These are phyloP conservation scores for Candida dendrica DNA, from an alignment of 805 yeast genomes.

Conservation along the genomic window DNA sequence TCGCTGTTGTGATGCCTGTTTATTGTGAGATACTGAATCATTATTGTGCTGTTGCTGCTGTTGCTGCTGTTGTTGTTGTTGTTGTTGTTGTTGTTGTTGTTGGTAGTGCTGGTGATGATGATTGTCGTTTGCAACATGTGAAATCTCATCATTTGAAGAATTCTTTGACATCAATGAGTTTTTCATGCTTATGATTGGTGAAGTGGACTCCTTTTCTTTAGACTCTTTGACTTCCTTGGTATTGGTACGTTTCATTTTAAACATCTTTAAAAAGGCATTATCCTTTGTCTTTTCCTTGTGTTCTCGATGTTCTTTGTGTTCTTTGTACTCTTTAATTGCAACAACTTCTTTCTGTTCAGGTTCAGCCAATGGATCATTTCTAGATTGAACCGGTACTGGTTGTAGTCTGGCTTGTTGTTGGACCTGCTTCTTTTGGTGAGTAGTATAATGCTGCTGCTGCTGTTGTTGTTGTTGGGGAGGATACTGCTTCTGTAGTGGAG, in stretches of 20 bases:
- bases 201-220: neutral
- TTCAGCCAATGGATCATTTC: neutral
- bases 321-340: neutral
- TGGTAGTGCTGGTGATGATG: neutral
- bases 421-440: no score
- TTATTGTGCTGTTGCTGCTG: neutral
- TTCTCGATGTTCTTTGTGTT: neutral
- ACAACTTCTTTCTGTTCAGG: neutral
- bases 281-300: neutral
- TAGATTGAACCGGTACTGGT: neutral
- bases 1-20: neutral
- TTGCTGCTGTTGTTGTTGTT: neutral
- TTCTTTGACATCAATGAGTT: neutral
- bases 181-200: neutral
- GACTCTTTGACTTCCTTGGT: neutral
- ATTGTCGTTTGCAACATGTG: neutral
- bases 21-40: neutral
- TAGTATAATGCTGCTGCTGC: conserved; percentile 3
- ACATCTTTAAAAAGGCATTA: conserved; percentile 1
- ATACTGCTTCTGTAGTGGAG: neutral
- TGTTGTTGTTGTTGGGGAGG: conserved; percentile 1
- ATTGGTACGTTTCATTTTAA: neutral
- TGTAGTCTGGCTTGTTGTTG: neutral
- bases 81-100: neutral
- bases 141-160: neutral